Conservation (phyloP, 495 filamentous ascomycete species). For the Aspergillus conjunctus region DNA sequence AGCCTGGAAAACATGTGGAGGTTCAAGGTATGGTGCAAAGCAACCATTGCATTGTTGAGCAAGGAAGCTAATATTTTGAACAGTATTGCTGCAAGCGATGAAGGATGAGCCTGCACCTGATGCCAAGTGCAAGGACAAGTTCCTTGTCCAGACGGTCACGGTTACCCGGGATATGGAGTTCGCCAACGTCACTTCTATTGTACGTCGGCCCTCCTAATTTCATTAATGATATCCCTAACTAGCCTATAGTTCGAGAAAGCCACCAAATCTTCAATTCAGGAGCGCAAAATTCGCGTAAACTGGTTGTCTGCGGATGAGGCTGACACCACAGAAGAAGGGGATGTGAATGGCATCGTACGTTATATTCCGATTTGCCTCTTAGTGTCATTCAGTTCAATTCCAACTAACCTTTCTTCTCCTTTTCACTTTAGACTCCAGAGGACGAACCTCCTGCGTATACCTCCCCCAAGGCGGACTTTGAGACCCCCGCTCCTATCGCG, state of each 20-base stretch:
- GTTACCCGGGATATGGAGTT: constrained; percentile 85
- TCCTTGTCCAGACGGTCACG: constrained; percentile 90
- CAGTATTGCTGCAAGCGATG: constrained; percentile 96
- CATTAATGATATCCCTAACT: constrained; percentile 22
- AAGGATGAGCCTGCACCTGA: constrained; percentile 87
- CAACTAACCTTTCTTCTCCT: not conserved
- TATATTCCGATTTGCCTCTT: constrained; percentile 5
- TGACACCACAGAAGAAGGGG: constrained; percentile 41
- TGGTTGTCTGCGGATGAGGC: constrained; percentile 66
- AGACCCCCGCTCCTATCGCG: constrained; percentile 51
- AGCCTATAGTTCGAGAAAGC: constrained; percentile 62
- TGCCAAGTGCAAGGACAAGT: constrained; percentile 94
- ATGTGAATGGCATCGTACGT: constrained; percentile 52
- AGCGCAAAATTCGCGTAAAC: constrained; percentile 94
- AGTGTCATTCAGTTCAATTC: not conserved
- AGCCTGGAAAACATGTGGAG: constrained; percentile 82
- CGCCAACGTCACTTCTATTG: constrained; percentile 74
- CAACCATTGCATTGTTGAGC: not conserved
- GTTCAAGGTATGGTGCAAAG: constrained; percentile 72
- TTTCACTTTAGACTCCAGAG: constrained; percentile 27
- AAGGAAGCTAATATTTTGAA: constrained; percentile 16
- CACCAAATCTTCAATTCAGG: constrained; percentile 75
- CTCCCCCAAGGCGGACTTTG: constrained; percentile 55
- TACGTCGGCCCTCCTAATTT: constrained; percentile 48
- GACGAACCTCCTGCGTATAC: constrained; percentile 59